Percentiles rank a stretch among this genome's conserved stretches.
Evolutionary conservation across 1,284 basidiomycete genomes (phyloP).

Genomic region (Rhodofomes roseus): DNA sequence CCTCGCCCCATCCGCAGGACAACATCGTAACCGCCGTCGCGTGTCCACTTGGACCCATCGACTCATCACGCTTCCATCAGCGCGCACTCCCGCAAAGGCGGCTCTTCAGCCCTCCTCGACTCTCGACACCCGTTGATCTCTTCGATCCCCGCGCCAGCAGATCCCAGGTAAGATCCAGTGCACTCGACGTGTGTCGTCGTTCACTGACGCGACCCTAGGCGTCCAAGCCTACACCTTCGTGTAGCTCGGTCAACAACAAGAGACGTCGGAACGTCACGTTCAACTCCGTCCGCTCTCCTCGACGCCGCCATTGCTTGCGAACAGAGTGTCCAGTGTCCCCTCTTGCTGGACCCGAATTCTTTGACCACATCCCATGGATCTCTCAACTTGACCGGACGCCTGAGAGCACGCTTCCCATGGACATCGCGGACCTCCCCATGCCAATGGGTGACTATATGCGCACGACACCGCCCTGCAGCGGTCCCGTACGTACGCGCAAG

Average conservation of each 20-base stretch:
- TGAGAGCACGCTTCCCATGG: constrained; percentile 21
- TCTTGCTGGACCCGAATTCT: constrained; percentile 17
- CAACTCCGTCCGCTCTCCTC: constrained; percentile 22
- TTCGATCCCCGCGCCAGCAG: constrained; percentile 16
- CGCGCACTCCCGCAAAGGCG: constrained; percentile 1
- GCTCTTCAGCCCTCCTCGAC: constrained; percentile 21
- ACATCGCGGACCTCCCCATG: constrained; percentile 29
- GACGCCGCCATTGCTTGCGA: constrained; percentile 25
- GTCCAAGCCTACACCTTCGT: constrained; percentile 24
- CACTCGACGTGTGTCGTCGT: constrained; percentile 3
- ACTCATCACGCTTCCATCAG: constrained; percentile 3
- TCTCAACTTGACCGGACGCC: constrained; percentile 24
- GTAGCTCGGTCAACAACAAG: constrained; percentile 26
- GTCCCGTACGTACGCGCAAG: constrained; percentile 27
- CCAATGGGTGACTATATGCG: constrained; percentile 13
- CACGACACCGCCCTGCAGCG: constrained; percentile 13
- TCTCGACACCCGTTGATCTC: constrained; percentile 26
- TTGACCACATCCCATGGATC: constrained; percentile 31
- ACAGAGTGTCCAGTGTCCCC: constrained; percentile 24
- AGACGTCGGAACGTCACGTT: constrained; percentile 21
- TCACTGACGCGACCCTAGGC: constrained; percentile 19
- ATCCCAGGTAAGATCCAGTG: constrained; percentile 14
- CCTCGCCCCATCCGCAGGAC: constrained; percentile 22
- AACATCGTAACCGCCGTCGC: background rate
- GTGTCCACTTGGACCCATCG: background rate